Conservation (phyloP, 2,329 filamentous ascomycete genomes). For the Verticillium dahliae region DNA sequence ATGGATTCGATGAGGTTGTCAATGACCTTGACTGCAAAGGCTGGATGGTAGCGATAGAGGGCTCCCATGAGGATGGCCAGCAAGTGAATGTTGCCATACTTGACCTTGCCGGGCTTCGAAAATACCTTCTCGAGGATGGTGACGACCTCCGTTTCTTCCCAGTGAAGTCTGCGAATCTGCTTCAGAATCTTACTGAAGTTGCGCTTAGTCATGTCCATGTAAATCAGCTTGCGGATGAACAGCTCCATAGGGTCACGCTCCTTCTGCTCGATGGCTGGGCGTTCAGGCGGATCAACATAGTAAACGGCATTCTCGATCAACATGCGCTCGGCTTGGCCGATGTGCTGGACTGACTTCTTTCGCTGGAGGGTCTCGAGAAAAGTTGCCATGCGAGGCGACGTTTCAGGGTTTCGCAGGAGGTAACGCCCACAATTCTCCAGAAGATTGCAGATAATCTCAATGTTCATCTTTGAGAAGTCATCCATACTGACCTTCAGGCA, state of each 20-base stretch:
- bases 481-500: conserved; percentile 96
- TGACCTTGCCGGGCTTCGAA: conserved; percentile 93
- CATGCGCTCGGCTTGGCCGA: conserved; percentile 95
- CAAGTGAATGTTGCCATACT: conserved; percentile 93
- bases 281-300: conserved; percentile 91
- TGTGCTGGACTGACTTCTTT: conserved; percentile 92
- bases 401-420: conserved; percentile 85
- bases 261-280: conserved; percentile 92
- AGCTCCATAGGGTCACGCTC: conserved; percentile 89
- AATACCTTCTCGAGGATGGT: conserved; percentile 82
- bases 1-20: conserved; percentile 89
- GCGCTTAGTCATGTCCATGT: conserved; percentile 87
- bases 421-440: conserved; percentile 96
- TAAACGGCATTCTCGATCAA: conserved; percentile 97
- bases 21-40: conserved; percentile 85
- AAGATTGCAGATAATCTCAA: conserved; percentile 94
- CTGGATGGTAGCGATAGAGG: conserved; percentile 84
- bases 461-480: conserved; percentile 98
- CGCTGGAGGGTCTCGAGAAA: conserved; percentile 93
- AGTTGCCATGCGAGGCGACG: conserved; percentile 83
- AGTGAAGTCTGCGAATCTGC: conserved; percentile 90
- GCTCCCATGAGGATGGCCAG: conserved; percentile 84
- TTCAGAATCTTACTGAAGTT: conserved; percentile 92
- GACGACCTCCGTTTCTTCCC: conserved; percentile 90
- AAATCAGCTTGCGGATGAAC: conserved; percentile 88